Conservation (phyloP, 2,329 filamentous ascomycete species). For the Sporothrix mexicana region DNA sequence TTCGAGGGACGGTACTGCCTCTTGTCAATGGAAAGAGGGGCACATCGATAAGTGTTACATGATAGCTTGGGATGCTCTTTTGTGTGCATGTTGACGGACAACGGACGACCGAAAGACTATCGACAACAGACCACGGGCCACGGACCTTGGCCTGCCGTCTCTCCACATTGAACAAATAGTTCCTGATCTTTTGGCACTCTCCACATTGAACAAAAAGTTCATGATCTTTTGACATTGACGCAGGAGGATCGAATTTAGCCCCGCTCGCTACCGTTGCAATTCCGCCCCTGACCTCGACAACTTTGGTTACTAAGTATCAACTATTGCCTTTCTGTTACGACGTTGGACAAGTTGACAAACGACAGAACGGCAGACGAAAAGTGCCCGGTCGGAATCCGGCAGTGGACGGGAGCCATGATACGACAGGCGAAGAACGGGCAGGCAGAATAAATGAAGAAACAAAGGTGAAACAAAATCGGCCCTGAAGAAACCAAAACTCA, state of each 20-base stretch:
- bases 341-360: not conserved
- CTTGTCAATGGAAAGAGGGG: not conserved
- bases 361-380: not conserved
- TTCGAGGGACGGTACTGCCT: no score
- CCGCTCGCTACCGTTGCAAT: slow-evolving; percentile 1
- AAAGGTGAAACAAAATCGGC: not conserved
- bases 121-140: not conserved
- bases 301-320: not conserved
- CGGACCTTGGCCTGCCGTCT: not conserved
- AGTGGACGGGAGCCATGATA: not conserved
- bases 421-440: not conserved
- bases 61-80: slow-evolving; percentile 1
- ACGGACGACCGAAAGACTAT: not conserved
- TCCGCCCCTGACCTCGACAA: not conserved
- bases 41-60: not conserved
- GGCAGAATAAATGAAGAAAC: not conserved
- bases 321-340: not conserved
- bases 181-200: slow-evolving; percentile 3
- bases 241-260: not conserved
- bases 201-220: not conserved
- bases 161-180: not conserved
- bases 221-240: slow-evolving; percentile 5
- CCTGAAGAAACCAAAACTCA: not conserved
- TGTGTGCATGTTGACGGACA: slow-evolving; percentile 2
- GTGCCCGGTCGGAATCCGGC: slow-evolving; percentile 19